Base-by-base conservation (phyloP, 257 asterid genomes). In the Ilex aquifolium region DNA sequence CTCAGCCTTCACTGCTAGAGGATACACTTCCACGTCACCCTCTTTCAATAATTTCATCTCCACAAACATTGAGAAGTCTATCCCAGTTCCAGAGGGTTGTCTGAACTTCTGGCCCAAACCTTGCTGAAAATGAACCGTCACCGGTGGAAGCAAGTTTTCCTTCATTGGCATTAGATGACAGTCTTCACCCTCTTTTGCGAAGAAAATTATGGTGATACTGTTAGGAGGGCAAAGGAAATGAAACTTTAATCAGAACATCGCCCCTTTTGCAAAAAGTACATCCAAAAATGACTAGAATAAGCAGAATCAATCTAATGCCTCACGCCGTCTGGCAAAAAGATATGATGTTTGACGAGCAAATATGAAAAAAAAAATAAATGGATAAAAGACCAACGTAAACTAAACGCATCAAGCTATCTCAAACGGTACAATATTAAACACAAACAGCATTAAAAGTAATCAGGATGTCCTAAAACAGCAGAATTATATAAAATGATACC, bases 161-260 rank as follows among this genome's bases (percentile, higher is more conserved):
- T 82, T 85, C 51, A 57, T 70, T 14, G 99, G 88, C 31, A 82
- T 84, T 73, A 93, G 76, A 79, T 70, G 66, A 76, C 97, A 93
- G 72, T 75, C 85, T 76, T 90, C 92, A 14, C 95, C 95, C 77
- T 90, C 97, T 79, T 84, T 87, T 14, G 95, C 99, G 73, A 90
- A 93, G 81, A 90, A 90, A 62, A 84, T 66, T 64, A 90, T 64
- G 30, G 91, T 87, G 67, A 93, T 85, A 82, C 97, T 93, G 95
- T 51, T 31, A 31, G 29, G 31, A 27, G 50, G 36, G 17, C 30
- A 46, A 31, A 36, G 0, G 17, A 15, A 49, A 49, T 3, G 17
- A 49, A 49, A 49, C 4, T 49, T 11, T 12, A 49, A 49, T 11
- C 42, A 36, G 42, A 36, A 36, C 42, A 4, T 36, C 5, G 8